Evolutionary conservation across 768 basidiomycete species (phyloP), one percentile per base, ranked within the genome.

Genomic region (Mycena haematopus): DNA sequence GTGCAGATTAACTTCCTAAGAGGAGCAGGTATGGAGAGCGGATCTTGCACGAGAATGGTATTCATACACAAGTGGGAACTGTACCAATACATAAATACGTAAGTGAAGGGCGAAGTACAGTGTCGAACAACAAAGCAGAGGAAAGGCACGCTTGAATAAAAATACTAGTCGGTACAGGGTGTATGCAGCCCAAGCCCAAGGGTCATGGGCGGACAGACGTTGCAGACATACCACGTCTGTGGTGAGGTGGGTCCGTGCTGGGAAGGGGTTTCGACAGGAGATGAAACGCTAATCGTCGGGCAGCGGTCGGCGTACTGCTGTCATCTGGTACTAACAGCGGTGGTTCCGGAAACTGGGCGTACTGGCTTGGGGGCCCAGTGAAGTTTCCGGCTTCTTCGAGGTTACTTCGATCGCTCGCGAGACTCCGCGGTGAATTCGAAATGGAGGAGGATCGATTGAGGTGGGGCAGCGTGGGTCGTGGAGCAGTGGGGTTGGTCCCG

Each of bases 321-420:
- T 80, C 82, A 67, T 83, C 81, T 65, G 77, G 71, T 38, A 74
- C 71, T 49, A 70, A 64, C 56, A 71, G 66, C 57, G 87, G 88
- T 56, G 90, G 90, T 60, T 88, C 88, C 24, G 88, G 89, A 65
- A 91, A 90, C 61, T 81, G 81, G 17, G 90, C 87, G 75, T 87
- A 91, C 64, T 88, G 87, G 57, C 82, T 83, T 51, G 90, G 80
- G 36, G 90, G 89, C 4, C 90, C 90, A n/a, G 78, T 78, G 65
- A 80, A 88, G 52, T 74, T 78, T 70, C 83, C 84, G 29, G 78
- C 68, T 52, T 85, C 86, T 68, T 82, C 80, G 25, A 76, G 67
- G 67, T 74, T 69, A 67, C 77, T 64, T 66, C 77, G 69, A 69
- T 76, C 77, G 68, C 75, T 77, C 27, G 66, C 74, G 29, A 75